Evolutionary conservation across 768 basidiomycete species (phyloP), one percentile per base, ranked within the genome.

Genomic region (Kwoniella europaea): DNA sequence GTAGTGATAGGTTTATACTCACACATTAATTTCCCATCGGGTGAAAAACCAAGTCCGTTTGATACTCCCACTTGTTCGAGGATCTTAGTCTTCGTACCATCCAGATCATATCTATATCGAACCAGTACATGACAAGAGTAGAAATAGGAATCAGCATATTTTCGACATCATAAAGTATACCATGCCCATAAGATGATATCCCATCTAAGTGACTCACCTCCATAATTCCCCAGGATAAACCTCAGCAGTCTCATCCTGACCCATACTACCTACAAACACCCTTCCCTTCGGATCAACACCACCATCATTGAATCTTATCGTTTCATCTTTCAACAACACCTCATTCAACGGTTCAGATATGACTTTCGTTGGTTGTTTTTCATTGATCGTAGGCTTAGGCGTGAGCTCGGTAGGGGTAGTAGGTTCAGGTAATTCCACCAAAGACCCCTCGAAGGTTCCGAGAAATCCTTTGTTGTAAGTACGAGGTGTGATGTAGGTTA

Each of bases 11-110:
- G 1, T 6, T 35, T 56, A 9, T 12, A 76, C 79, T 61, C 35
- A 83, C 82, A 82, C 79, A 82, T 79, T 29, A 67, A 75, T 68
- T 77, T 78, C 52, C 72, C 67, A 55, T 83, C 82, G 1, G 74
- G 72, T 6, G 78, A 73, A 62, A 75, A 83, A 18, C 82, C 82
- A 27, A 82, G 67, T 35, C 82, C 82, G 66, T 83, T 83, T 43
- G 71, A 73, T 15, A 69, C 70, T 1, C 80, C 80, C 3, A 83
- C 68, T 16, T 75, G 59, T 27, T 73, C 69, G 4, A 73, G 63
- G 22, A 82, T 41, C 68, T 70, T 71, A n/a, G 72, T 73, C 58
- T 71, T 41, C 10, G 41, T 69, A 0, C 80, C 79, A 65, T 80
- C 79, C 1, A 75, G 73, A 67, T 81, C 80, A 67, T 76, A 76